Evolutionary conservation across 176 grass and related monocot genomes (phyloP).

Genomic region (Puya raimondii): DNA sequence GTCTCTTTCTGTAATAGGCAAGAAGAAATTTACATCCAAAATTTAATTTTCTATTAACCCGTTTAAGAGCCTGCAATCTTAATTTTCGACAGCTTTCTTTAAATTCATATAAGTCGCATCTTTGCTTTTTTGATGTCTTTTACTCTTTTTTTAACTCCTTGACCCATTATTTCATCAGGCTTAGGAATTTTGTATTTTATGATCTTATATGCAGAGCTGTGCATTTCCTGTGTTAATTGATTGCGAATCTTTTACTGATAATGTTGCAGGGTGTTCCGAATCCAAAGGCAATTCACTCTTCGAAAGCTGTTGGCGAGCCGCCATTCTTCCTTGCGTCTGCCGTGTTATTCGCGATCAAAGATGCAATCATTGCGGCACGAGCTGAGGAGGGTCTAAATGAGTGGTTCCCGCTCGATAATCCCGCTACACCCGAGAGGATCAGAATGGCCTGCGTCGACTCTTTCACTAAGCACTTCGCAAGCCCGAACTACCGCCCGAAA

Average conservation of each 20-base stretch:
- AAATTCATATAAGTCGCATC: too few species aligned
- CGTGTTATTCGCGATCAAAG: conserved; percentile 84
- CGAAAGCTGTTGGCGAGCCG: conserved; percentile 90
- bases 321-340: conserved; percentile 79
- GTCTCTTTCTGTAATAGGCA: too few species aligned
- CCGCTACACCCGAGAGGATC: conserved; percentile 80
- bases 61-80: too few species aligned
- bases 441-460: conserved; percentile 81
- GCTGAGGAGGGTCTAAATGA: conserved; percentile 51
- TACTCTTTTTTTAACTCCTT: too few species aligned
- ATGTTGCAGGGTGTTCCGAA: conserved; percentile 57
- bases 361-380: conserved; percentile 61
- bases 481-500: conserved; percentile 53
- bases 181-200: too few species aligned
- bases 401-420: conserved; percentile 88
- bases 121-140: too few species aligned
- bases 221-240: neutral
- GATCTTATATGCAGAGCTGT: neutral
- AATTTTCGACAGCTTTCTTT: too few species aligned
- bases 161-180: too few species aligned
- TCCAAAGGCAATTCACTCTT: conserved; percentile 75
- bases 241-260: neutral
- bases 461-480: conserved; percentile 68
- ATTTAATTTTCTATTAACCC: too few species aligned
- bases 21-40: too few species aligned